phyloP scores from a whole-genome alignment of 2,329 filamentous ascomycete species.

The Thielaviopsis euricoi region DNA sequence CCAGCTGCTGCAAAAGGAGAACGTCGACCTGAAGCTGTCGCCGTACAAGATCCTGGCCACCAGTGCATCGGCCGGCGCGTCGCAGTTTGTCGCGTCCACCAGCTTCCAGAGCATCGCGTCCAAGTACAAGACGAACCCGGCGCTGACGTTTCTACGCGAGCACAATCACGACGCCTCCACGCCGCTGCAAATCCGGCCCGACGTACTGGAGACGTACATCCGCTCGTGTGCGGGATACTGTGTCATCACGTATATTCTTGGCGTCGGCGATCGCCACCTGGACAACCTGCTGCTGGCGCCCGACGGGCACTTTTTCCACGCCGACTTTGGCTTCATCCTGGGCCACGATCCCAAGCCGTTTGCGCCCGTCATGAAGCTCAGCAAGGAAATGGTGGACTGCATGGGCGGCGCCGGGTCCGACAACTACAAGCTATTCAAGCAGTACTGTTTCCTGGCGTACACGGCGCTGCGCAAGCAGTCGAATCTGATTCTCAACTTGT shows the following conservation, averaged over 20 bases:
- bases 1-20: slow-evolving; percentile 84
- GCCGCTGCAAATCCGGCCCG: slow-evolving; percentile 73
- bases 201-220: slow-evolving; percentile 87
- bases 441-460: slow-evolving; percentile 92
- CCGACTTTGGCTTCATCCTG: slow-evolving; percentile 95
- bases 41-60: slow-evolving; percentile 95
- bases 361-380: slow-evolving; percentile 90
- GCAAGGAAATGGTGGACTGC: slow-evolving; percentile 95
- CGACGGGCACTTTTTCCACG: slow-evolving; percentile 91
- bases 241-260: slow-evolving; percentile 94
- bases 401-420: slow-evolving; percentile 77
- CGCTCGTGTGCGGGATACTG: slow-evolving; percentile 95
- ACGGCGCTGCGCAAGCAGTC: slow-evolving; percentile 77
- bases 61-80: slow-evolving; percentile 71
- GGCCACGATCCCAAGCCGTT: slow-evolving; percentile 96
- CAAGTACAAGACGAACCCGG: slow-evolving; percentile 60
- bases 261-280: slow-evolving; percentile 86
- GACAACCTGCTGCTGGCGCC: slow-evolving; percentile 88
- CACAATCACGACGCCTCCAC: slow-evolving; percentile 78
- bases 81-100: slow-evolving; percentile 82
- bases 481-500: slow-evolving; percentile 85
- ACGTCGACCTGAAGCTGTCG: slow-evolving; percentile 83
- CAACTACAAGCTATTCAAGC: slow-evolving; percentile 78
- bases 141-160: slow-evolving; percentile 67
- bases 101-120: slow-evolving; percentile 67